Base-by-base conservation (phyloP, 768 basidiomycete genomes). In the Gelatoporia subvermispora region DNA sequence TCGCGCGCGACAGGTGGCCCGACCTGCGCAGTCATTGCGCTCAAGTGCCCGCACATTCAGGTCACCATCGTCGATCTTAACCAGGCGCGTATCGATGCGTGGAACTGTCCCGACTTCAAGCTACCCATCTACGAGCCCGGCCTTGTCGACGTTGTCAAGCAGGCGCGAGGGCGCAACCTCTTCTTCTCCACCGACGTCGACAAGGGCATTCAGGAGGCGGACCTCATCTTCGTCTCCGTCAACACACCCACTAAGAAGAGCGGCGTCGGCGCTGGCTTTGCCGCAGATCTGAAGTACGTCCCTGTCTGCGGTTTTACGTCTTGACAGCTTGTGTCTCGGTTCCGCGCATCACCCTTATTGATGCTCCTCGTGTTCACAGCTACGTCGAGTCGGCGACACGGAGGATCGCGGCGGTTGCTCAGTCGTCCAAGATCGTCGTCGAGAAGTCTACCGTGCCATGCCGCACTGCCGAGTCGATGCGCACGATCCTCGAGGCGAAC, bases 401-500 rank as follows among this genome's bases (percentile, higher is more conserved):
- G 58, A 88, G 88, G 58, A 98, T 99, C 56, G 96, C 96, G 37
- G 81, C 80, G 38, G 87, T 97, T 49, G 91, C 96, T 41, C 85
- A 74, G 20, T 83, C 88, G 1, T 87, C 82, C 66, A 99, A 99
- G 76, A 98, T 99, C 60, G 96, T 99, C 45, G 94, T 99, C 52
- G 96, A 99, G 65, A 99, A 99, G 70, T 98, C 95, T 15, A 99
- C 96, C 4, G 96, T 99, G 8, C 96, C 96, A 35, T 97, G 93
- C 73, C 85, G 96, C 55, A 99, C 96, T 7, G 96, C 96, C 51
- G 91, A 96, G 70, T 95, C 94, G 17, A 99, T 99, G 96, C 91
- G 95, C 60, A 96, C 91, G 46, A 97, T 99, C 69, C 84, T 99
- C 47, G 94, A 98, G 69, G 93, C 95, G 58, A 99, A 99, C 77